Base-by-base conservation (phyloP, 2,329 filamentous ascomycete species). In the Rutstroemia sp. region DNA sequence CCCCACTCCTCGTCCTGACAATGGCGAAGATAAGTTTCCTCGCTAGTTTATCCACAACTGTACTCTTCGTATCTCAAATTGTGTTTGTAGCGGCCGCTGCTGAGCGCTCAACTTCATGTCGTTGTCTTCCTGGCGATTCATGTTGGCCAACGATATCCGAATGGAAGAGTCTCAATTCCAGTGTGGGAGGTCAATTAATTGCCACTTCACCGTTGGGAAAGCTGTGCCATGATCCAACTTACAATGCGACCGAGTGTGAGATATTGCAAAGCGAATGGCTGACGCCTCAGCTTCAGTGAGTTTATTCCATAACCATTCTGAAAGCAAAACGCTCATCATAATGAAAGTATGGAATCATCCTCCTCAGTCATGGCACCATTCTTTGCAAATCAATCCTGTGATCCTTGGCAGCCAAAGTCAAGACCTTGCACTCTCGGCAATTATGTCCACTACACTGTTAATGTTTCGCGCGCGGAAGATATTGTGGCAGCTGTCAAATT, bases 301-400 rank as follows among this genome's bases (percentile, higher is more conserved):
- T 49, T 14, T 12, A 7, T 34, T 19, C 5, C 12, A 7, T 23
- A 9, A 9, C 14, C 14, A n/a, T 23, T 6, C 19, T 12, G 21
- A 16, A 18, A 1, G 6, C 18, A 6, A 6, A 3, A 44, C 3
- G 16, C 34, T 55, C 2, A 51, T 34, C 9, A 3, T 7, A 3
- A 51, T 51, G 16, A 9, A 55, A 41, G 53, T 25, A 50, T 34
- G 9, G 39, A 39, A 8, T 38, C 54, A n/a, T 52, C 54, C 10
- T 46, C 48, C 4, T 56, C 54, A 12, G 16, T 54, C 18, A 49
- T 75, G 71, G 65, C 66, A 16, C 68, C 71, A 5, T 73, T 63
- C 41, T 77, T 77, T 60, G 72, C 72, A 14, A 66, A 68, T 25
- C 61, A 71, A 27, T 68, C 70, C 50, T 71, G 69, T 52, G 62